Percentiles rank a stretch among this genome's conserved stretches.
Evolutionary conservation across 805 yeast species (phyloP).

Genomic region (Jamesozyma rosinii): DNA sequence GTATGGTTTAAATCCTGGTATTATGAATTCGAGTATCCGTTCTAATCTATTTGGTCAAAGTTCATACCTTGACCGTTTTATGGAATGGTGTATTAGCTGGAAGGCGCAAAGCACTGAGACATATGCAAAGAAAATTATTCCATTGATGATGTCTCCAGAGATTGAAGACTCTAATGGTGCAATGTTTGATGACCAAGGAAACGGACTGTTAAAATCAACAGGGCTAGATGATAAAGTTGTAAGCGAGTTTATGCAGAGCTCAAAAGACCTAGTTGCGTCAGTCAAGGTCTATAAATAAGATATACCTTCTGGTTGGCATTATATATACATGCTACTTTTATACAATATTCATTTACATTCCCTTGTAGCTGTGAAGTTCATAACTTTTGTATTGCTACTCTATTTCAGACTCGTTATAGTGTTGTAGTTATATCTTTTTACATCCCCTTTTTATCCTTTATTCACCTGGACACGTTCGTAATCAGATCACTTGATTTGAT

Average conservation of each 20-base stretch:
- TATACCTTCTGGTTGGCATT: no score
- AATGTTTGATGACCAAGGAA: slow-evolving; percentile 27
- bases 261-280: slow-evolving; percentile 14
- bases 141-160: slow-evolving; percentile 27
- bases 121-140: slow-evolving; percentile 28
- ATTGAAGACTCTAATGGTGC: slow-evolving; percentile 27
- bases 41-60: slow-evolving; percentile 26
- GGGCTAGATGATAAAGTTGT: slow-evolving; percentile 27
- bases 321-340: no score
- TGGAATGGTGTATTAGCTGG: slow-evolving; percentile 29
- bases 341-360: no score
- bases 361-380: no score
- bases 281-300: no score
- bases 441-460: no score
- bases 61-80: slow-evolving; percentile 16
- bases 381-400: no score
- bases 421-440: no score
- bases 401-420: no score
- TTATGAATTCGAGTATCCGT: slow-evolving; percentile 32
- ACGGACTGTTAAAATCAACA: slow-evolving; percentile 21
- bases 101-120: slow-evolving; percentile 29
- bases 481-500: no score
- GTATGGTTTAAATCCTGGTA: slow-evolving; percentile 36
- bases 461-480: no score
- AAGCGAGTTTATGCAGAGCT: slow-evolving; percentile 16